phyloP scores from a whole-genome alignment of 441 rosid genomes.

The Erodium texanum region DNA sequence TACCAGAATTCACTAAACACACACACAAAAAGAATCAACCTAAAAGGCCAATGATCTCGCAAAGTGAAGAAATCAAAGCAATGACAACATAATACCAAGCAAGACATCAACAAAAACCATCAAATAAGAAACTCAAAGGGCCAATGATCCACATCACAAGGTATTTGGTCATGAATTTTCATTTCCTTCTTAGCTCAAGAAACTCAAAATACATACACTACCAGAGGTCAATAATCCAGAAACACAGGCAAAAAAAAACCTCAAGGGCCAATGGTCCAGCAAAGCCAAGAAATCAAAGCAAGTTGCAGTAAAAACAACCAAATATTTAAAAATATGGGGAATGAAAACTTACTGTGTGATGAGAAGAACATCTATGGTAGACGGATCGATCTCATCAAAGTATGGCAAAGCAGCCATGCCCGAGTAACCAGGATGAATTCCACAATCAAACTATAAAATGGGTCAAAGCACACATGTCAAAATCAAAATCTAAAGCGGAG shows the following conservation, averaged over 20 bases:
- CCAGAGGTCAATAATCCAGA: background rate
- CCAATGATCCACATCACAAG: conserved; percentile 9
- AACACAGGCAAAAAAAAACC: background rate
- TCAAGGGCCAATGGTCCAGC: background rate
- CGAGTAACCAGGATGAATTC: conserved; percentile 76
- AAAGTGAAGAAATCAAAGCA: too few species aligned
- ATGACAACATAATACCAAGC: too few species aligned
- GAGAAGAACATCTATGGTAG: conserved; percentile 69
- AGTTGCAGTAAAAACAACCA: background rate
- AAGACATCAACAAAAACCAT: too few species aligned
- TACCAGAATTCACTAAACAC: too few species aligned
- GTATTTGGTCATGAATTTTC: background rate
- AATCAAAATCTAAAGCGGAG: background rate
- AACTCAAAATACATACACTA: background rate
- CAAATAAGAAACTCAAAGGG: too few species aligned
- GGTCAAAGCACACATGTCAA: background rate
- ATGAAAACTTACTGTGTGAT: conserved; percentile 56
- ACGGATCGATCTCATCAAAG: conserved; percentile 93
- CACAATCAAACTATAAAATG: conserved; percentile 58
- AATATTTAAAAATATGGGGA: background rate
- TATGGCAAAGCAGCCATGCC: conserved; percentile 93
- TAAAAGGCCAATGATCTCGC: too few species aligned
- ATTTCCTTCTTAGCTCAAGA: background rate
- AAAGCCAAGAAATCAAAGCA: background rate
- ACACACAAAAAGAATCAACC: too few species aligned